These are phyloP conservation scores for Isochrysis galbana DNA, from an alignment of 78 protist genomes.

Conservation along the genomic window DNA sequence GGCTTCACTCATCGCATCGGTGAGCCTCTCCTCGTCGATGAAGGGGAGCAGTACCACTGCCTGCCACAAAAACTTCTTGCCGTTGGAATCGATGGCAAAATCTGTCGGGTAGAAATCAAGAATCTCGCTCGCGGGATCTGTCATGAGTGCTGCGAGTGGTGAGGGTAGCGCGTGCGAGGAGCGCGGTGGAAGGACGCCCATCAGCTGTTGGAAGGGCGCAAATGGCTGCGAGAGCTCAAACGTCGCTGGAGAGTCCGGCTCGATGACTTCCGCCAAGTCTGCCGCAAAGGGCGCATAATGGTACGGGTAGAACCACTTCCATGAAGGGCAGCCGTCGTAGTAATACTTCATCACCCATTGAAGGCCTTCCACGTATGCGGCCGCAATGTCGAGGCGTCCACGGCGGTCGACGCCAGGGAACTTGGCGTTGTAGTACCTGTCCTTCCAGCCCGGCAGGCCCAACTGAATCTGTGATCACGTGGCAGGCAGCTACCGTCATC, in stretches of 20 bases:
- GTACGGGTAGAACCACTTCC: slow-evolving; percentile 96
- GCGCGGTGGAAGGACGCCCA: slow-evolving; percentile 90
- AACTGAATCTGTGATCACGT: slow-evolving; percentile 11
- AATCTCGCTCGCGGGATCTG: slow-evolving; percentile 68
- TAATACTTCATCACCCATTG: slow-evolving; percentile 95
- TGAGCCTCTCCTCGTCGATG: slow-evolving; percentile 75
- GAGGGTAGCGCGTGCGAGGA: slow-evolving; percentile 73
- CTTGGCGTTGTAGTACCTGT: slow-evolving; percentile 82
- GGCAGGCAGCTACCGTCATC: too few relatives aligned
- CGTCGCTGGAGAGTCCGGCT: not conserved
- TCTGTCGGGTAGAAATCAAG: slow-evolving; percentile 85
- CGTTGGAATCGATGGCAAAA: slow-evolving; percentile 86
- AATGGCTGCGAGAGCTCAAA: slow-evolving; percentile 74
- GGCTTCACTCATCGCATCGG: not conserved
- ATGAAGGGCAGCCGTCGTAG: slow-evolving; percentile 89
- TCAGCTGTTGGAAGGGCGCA: slow-evolving; percentile 90
- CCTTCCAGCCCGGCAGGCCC: slow-evolving; percentile 82
- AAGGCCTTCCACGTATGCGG: slow-evolving; percentile 83
- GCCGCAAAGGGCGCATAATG: slow-evolving; percentile 92
- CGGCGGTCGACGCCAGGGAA: slow-evolving; percentile 40
- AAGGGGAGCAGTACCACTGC: slow-evolving; percentile 95
- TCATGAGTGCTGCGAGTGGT: slow-evolving; percentile 66
- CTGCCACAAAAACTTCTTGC: slow-evolving; percentile 74
- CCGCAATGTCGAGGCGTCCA: not conserved
- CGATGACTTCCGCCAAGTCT: slow-evolving; percentile 35